Percentiles rank a stretch among this genome's conserved stretches.
These are phyloP conservation scores for Sporobolomyces phaffii DNA, from an alignment of 768 basidiomycete species.

Conservation along the genomic window DNA sequence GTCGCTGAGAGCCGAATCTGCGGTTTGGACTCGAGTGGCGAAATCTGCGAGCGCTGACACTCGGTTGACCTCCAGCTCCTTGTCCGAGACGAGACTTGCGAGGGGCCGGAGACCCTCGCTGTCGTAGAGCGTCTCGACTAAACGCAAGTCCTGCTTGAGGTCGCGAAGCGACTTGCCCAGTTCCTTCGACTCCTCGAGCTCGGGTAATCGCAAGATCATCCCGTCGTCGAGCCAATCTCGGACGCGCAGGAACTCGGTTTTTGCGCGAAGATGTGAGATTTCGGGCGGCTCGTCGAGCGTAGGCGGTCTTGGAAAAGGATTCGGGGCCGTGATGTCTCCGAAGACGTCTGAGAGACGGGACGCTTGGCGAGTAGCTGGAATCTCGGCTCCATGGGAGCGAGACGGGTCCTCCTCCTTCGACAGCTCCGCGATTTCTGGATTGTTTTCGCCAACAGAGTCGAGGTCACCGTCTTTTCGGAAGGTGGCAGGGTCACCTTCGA, in stretches of 20 bases:
- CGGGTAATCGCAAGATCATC: constrained; percentile 50
- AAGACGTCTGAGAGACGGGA: background rate
- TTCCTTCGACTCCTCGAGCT: constrained; percentile 51
- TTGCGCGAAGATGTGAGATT: background rate
- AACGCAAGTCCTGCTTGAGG: constrained; percentile 50
- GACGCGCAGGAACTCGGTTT: background rate
- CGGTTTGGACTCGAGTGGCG: constrained; percentile 52
- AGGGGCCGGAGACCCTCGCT: constrained; percentile 51
- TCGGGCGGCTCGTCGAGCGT: background rate
- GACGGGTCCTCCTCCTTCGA: background rate
- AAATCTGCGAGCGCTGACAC: constrained; percentile 59
- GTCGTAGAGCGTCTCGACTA: constrained; percentile 18
- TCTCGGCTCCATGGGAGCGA: too few species aligned
- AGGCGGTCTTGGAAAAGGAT: background rate
- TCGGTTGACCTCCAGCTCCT: constrained; percentile 53
- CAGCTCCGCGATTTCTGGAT: too few species aligned
- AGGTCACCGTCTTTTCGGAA: too few species aligned
- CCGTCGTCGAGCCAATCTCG: background rate
- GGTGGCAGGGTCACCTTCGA: too few species aligned
- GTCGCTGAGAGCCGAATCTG: constrained; percentile 74
- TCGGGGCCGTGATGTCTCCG: background rate
- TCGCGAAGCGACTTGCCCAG: constrained; percentile 52
- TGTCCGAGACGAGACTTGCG: constrained; percentile 56
- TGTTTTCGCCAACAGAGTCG: too few species aligned
- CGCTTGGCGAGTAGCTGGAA: too few species aligned